Conservation (phyloP, 768 basidiomycete species). For the Leccinum fibrillosum region DNA sequence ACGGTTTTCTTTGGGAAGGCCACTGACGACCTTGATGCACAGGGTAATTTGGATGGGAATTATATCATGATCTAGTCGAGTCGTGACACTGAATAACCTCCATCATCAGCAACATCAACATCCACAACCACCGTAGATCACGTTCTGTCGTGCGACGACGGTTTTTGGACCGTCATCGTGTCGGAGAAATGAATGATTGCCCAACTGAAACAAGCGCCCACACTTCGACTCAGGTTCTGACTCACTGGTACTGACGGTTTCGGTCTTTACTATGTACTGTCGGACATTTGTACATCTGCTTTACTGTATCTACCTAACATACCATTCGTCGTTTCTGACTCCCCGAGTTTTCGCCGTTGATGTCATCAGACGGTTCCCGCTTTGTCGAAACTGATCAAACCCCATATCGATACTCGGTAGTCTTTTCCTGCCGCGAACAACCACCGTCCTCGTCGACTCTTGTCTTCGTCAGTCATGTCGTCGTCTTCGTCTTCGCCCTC, state of each 20-base stretch:
- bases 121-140: background rate
- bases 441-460: constrained; percentile 52
- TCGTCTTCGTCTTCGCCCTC: constrained; percentile 33
- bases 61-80: background rate
- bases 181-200: too few species aligned
- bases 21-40: too few species aligned
- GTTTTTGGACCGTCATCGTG: too few species aligned
- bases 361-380: background rate
- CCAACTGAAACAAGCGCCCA: too few species aligned
- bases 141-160: too few species aligned
- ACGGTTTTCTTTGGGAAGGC: too few species aligned
- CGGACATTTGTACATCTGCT: constrained; percentile 1
- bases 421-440: constrained; percentile 66
- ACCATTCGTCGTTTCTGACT: background rate
- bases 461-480: constrained; percentile 46
- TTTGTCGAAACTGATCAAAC: constrained; percentile 41
- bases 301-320: constrained; percentile 14
- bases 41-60: too few species aligned
- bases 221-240: too few species aligned
- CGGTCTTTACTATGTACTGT: too few species aligned
- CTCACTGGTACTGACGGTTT: too few species aligned
- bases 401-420: constrained; percentile 69
- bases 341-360: background rate
- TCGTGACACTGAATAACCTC: background rate
- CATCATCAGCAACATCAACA: background rate